These are phyloP conservation scores for Rosa chinensis DNA, from an alignment of 306 rosid genomes.

Conservation along the genomic window DNA sequence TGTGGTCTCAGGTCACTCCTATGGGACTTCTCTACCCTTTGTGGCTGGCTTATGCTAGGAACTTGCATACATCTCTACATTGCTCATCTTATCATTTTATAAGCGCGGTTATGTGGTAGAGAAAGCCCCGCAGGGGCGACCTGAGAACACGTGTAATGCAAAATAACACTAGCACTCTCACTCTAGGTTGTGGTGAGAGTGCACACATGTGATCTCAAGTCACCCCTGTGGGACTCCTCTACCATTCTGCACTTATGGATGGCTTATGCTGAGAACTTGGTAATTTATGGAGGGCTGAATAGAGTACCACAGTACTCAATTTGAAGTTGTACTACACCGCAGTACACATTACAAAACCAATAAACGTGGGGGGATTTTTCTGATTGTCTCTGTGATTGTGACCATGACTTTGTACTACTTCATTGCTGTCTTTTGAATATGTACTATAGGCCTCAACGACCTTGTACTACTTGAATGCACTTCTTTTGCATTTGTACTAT, in stretches of 20 bases:
- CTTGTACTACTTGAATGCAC: constrained; percentile 9
- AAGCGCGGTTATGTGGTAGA: constrained; percentile 4
- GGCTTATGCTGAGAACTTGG: not conserved
- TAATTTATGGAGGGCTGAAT: not conserved
- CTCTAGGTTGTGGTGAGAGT: not conserved
- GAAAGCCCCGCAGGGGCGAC: constrained; percentile 77
- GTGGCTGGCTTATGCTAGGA: not conserved
- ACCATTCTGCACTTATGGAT: constrained; percentile 20
- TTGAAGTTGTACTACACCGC: constrained; percentile 8
- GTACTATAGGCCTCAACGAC: constrained; percentile 4
- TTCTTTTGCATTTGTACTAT: constrained; percentile 10
- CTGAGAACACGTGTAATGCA: constrained; percentile 65
- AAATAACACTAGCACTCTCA: not conserved
- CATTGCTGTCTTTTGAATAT: constrained; percentile 1
- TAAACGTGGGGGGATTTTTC: not conserved
- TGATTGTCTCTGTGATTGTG: not conserved
- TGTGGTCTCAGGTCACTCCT: constrained; percentile 66
- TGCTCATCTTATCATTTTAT: not conserved
- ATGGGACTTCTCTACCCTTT: constrained; percentile 47
- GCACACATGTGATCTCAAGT: constrained; percentile 58
- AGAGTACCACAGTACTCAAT: not conserved
- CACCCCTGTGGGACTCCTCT: constrained; percentile 53
- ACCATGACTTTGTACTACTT: constrained; percentile 10
- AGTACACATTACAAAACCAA: not conserved
- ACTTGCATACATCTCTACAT: not conserved